A percentile compares a stretch with the other conserved stretches of the same genome.
phyloP scores from a whole-genome alignment of 2,329 filamentous ascomycete species.

The Rutstroemia sp. region DNA sequence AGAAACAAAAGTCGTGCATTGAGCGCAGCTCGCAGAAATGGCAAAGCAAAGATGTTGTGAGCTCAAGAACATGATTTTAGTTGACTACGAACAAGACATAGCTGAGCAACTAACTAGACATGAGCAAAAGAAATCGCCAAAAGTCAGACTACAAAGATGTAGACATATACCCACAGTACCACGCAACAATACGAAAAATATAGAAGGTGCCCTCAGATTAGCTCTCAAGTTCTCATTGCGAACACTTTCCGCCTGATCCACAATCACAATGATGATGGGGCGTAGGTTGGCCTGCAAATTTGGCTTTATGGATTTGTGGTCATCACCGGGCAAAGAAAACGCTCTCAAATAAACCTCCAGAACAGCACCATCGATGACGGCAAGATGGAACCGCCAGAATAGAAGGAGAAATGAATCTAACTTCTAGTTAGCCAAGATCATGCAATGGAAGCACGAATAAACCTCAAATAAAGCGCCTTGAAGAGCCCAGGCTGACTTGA shows the following conservation, averaged over 20 bases:
- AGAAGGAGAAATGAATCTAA: conserved; percentile 12
- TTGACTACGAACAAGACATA: no score
- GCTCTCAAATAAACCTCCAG: conserved; percentile 11
- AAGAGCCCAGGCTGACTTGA: not conserved
- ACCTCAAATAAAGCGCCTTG: not conserved
- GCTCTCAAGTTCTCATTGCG: conserved; percentile 34
- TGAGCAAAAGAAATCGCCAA: no score
- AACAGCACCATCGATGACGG: conserved; percentile 9
- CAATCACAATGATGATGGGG: conserved; percentile 12
- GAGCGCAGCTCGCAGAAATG: no score
- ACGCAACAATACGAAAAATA: not conserved
- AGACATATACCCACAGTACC: no score
- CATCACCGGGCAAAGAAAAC: conserved; percentile 28
- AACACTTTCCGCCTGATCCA: conserved; percentile 26
- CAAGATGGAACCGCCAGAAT: conserved; percentile 6
- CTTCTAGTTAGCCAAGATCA: conserved; percentile 8
- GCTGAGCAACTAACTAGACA: no score
- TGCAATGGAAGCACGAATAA: not conserved
- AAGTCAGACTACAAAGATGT: no score
- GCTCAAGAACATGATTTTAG: no score
- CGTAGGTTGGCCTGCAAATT: conserved; percentile 32
- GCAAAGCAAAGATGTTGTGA: no score
- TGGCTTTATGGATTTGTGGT: conserved; percentile 32
- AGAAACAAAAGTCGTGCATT: no score
- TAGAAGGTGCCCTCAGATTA: conserved; percentile 30